A percentile compares a stretch with the other conserved stretches of the same genome.
These are phyloP conservation scores for Fusarium nisikadoi DNA, from an alignment of 2,329 filamentous ascomycete species.

Conservation along the genomic window DNA sequence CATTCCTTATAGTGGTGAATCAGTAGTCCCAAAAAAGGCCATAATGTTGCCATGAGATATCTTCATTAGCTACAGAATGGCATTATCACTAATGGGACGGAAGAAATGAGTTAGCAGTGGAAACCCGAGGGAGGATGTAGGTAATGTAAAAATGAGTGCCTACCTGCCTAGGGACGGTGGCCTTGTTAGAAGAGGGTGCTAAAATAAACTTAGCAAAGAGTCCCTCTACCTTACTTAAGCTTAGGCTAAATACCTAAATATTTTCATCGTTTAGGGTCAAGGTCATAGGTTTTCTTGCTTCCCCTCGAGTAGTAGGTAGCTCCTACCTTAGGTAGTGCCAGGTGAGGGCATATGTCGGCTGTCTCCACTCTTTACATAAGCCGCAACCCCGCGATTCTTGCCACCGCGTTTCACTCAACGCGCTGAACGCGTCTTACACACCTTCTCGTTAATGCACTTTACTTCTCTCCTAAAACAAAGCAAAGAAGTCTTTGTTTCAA, in stretches of 20 bases:
- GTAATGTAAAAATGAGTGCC: too few species aligned
- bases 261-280: too few species aligned
- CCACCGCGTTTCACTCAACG: constrained; percentile 48
- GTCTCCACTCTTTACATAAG: constrained; percentile 37
- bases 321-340: not conserved
- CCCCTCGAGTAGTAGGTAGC: not conserved
- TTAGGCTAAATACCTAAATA: too few species aligned
- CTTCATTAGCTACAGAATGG: not conserved
- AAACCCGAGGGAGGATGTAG: not conserved
- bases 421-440: constrained; percentile 51
- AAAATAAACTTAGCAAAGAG: too few species aligned
- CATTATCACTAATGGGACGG: not conserved
- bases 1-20: not conserved
- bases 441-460: constrained; percentile 25
- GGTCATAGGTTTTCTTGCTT: too few species aligned
- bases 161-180: too few species aligned
- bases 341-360: not conserved
- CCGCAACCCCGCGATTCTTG: constrained; percentile 44
- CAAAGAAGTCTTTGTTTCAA: constrained; percentile 1
- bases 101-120: not conserved
- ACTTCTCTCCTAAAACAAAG: constrained; percentile 18
- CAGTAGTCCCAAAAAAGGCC: not conserved
- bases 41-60: not conserved
- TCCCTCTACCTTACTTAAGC: too few species aligned
- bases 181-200: too few species aligned